A percentile compares a stretch with the other conserved stretches of the same genome.
Conservation (phyloP, 495 filamentous ascomycete genomes). For the Aspergillus egyptiacus region DNA sequence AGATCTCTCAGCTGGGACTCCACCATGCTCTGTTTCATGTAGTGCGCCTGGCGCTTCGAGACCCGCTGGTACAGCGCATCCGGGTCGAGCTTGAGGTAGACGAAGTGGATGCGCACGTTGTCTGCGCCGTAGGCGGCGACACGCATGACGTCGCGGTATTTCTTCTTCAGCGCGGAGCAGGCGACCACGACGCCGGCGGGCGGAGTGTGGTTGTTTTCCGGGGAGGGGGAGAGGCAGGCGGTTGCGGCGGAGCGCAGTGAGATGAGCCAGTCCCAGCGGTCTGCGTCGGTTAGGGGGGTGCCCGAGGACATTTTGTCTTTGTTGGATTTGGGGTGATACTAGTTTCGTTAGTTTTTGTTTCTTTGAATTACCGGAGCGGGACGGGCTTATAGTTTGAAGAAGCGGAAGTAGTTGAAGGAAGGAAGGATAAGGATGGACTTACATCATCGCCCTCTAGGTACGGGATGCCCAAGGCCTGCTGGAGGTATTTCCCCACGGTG, state of each 20-base stretch:
- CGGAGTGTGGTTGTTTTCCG: constrained; percentile 36
- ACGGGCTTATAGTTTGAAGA: neutral
- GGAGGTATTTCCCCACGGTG: constrained; percentile 77
- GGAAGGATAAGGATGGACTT: constrained; percentile 30
- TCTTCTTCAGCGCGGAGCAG: constrained; percentile 92
- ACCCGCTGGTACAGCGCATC: constrained; percentile 70
- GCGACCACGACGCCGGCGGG: constrained; percentile 83
- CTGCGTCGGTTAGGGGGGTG: constrained; percentile 83
- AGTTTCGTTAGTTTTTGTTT: constrained; percentile 12
- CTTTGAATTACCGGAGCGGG: constrained; percentile 9
- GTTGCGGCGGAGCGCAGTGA: constrained; percentile 77
- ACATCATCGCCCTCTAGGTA: constrained; percentile 98
- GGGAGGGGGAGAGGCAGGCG: constrained; percentile 50
- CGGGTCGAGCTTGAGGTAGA: constrained; percentile 79
- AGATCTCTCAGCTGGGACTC: constrained; percentile 80
- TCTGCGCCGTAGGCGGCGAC: constrained; percentile 75
- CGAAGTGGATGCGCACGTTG: constrained; percentile 79
- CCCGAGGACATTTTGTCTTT: constrained; percentile 90
- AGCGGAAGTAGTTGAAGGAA: neutral
- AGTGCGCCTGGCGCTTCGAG: constrained; percentile 68
- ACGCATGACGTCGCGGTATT: constrained; percentile 96
- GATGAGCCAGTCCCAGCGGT: constrained; percentile 98
- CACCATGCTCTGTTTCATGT: constrained; percentile 98
- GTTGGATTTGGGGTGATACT: constrained; percentile 85
- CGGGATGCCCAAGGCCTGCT: constrained; percentile 61